A percentile compares a stretch with the other conserved stretches of the same genome.
These are phyloP conservation scores for Cryptosporidium sp. DNA, from an alignment of 169 alveolate species.

Conservation along the genomic window DNA sequence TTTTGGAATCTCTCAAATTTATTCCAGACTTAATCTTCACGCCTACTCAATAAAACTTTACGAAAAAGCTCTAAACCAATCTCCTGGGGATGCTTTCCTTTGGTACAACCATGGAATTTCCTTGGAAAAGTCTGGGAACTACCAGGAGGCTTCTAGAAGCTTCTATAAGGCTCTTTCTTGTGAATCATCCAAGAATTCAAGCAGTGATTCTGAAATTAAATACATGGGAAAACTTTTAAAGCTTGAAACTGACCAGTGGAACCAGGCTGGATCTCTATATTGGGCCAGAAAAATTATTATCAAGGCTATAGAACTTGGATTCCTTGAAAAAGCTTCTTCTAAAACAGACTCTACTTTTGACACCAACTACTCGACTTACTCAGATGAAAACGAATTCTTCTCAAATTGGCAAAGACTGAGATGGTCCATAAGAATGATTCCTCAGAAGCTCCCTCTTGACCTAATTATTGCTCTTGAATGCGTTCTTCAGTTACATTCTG, in stretches of 20 bases:
- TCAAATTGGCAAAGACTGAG: conserved; percentile 65
- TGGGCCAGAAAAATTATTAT: conserved; percentile 66
- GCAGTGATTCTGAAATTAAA: conserved; percentile 44
- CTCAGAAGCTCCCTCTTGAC: conserved; percentile 74
- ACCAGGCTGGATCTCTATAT: conserved; percentile 30
- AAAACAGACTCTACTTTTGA: background rate
- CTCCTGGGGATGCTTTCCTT: conserved; percentile 55
- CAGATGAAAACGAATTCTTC: conserved; percentile 36
- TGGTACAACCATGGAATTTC: conserved; percentile 53
- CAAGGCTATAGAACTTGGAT: conserved; percentile 58
- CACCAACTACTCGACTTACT: background rate
- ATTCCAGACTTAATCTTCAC: conserved; percentile 40
- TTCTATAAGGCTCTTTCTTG: conserved; percentile 61
- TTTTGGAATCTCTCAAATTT: conserved; percentile 59
- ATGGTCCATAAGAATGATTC: conserved; percentile 64
- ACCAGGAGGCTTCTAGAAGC: conserved; percentile 61
- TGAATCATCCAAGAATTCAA: conserved; percentile 28
- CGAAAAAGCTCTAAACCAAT: conserved; percentile 59
- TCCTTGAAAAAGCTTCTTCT: conserved; percentile 23
- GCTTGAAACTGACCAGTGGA: conserved; percentile 69
- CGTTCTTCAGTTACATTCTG: conserved; percentile 37
- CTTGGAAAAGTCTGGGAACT: conserved; percentile 27
- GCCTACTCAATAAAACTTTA: conserved; percentile 28
- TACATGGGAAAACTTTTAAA: conserved; percentile 65
- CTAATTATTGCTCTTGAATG: conserved; percentile 58